Evolutionary conservation across 495 filamentous ascomycete genomes (phyloP).

Genomic region (Talaromyces ruber): DNA sequence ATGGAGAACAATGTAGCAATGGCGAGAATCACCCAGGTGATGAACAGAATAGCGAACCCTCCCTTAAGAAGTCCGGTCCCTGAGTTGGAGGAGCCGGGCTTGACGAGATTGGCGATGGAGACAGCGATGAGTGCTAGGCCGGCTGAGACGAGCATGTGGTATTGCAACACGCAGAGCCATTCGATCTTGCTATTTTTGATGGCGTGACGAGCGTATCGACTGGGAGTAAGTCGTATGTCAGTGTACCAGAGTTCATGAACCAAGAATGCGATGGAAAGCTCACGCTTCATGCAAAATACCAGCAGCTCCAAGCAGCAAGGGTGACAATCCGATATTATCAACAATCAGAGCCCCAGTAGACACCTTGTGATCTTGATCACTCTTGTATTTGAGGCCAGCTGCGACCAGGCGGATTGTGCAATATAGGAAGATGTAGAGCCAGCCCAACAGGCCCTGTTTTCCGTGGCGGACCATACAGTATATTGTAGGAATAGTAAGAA

Average conservation of each 20-base stretch:
- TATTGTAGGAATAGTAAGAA: constrained; percentile 18
- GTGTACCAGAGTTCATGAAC: constrained; percentile 7
- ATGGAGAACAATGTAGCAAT: constrained; percentile 14
- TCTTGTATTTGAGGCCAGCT: constrained; percentile 20
- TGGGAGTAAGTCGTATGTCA: neutral
- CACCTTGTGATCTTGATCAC: constrained; percentile 4
- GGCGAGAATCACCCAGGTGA: constrained; percentile 23
- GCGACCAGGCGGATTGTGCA: constrained; percentile 27
- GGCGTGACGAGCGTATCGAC: constrained; percentile 1
- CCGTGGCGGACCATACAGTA: constrained; percentile 27
- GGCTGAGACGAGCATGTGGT: constrained; percentile 17
- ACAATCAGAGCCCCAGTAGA: constrained; percentile 23
- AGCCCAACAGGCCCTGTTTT: constrained; percentile 24
- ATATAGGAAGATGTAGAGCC: constrained; percentile 28
- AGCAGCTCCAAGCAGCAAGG: constrained; percentile 27
- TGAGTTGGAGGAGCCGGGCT: constrained; percentile 9
- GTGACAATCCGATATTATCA: constrained; percentile 32
- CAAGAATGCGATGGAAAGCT: constrained; percentile 6
- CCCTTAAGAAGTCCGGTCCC: constrained; percentile 18
- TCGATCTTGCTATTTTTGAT: constrained; percentile 13
- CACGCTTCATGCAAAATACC: constrained; percentile 35
- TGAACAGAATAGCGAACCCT: constrained; percentile 22
- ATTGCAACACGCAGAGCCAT: constrained; percentile 10
- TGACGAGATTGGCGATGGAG: constrained; percentile 18
- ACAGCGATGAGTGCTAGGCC: constrained; percentile 18